phyloP scores from a whole-genome alignment of 176 grass and related monocot genomes.

The Rhynchospora tenuis region DNA sequence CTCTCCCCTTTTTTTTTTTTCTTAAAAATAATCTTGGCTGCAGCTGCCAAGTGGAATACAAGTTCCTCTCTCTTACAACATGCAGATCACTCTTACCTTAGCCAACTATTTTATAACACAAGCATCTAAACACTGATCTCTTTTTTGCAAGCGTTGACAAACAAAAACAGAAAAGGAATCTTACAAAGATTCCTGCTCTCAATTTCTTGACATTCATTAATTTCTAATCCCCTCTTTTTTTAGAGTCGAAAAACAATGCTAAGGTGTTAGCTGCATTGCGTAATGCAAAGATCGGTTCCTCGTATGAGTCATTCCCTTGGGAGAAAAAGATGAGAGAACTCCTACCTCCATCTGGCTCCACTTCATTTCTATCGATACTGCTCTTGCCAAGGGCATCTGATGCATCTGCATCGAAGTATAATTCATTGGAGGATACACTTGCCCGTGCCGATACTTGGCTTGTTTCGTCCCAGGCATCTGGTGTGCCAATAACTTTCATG shows the following conservation, averaged over 20 bases:
- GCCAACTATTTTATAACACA: slow-evolving; percentile 18
- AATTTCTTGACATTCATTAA: neutral
- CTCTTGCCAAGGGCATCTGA: slow-evolving; percentile 64
- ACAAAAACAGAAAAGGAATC: neutral
- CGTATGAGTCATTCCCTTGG: slow-evolving; percentile 71
- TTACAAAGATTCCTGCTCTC: neutral
- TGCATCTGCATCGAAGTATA: slow-evolving; percentile 48
- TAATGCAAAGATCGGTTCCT: slow-evolving; percentile 41
- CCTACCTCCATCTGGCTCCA: slow-evolving; percentile 35
- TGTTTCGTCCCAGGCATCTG: slow-evolving; percentile 45
- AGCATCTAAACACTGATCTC: neutral
- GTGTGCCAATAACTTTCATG: slow-evolving; percentile 53
- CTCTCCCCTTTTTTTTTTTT: neutral
- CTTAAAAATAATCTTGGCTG: neutral
- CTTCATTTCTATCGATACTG: slow-evolving; percentile 66
- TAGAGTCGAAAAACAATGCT: slow-evolving; percentile 28
- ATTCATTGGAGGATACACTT: slow-evolving; percentile 73
- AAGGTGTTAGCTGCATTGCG: slow-evolving; percentile 49
- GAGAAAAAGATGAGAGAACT: slow-evolving; percentile 87
- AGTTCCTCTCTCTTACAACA: neutral
- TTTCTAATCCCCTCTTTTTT: neutral
- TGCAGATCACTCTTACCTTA: neutral
- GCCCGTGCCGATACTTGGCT: slow-evolving; percentile 83
- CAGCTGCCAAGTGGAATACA: neutral
- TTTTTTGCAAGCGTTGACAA: slow-evolving; percentile 16